phyloP scores from a whole-genome alignment of 2,329 filamentous ascomycete genomes.

The Hypoxylon sp. region DNA sequence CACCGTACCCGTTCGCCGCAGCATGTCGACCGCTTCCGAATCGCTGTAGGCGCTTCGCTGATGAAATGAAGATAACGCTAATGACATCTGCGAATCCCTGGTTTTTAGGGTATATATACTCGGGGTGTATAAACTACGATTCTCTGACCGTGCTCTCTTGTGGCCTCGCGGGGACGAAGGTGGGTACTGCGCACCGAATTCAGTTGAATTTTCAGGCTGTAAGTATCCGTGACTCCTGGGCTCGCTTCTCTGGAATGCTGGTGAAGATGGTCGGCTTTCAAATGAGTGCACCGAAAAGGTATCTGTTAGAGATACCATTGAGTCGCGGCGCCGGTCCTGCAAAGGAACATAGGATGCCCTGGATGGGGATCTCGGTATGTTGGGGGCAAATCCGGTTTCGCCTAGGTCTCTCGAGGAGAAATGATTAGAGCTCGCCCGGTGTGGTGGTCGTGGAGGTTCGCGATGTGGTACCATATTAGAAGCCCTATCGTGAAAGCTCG shows the following conservation, averaged over 20 bases:
- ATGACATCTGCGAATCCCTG: slow-evolving; percentile 62
- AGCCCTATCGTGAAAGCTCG: slow-evolving; percentile 44
- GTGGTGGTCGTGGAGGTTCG: slow-evolving; percentile 48
- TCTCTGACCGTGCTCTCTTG: slow-evolving; percentile 45
- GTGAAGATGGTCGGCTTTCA: slow-evolving; percentile 54
- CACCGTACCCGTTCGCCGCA: slow-evolving; percentile 61
- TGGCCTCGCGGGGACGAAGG: slow-evolving; percentile 39
- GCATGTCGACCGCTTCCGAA: slow-evolving; percentile 56
- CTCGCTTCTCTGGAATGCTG: slow-evolving; percentile 40
- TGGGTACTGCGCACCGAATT: slow-evolving; percentile 12
- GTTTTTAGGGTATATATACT: slow-evolving; percentile 69
- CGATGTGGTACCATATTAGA: slow-evolving; percentile 45
- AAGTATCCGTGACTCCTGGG: slow-evolving; percentile 14
- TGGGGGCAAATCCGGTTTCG: slow-evolving; percentile 36
- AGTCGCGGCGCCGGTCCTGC: slow-evolving; percentile 60
- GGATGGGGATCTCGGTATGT: slow-evolving; percentile 52
- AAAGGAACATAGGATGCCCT: slow-evolving; percentile 59
- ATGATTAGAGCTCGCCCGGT: slow-evolving; percentile 49
- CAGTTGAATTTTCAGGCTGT: slow-evolving; percentile 26
- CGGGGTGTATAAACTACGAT: slow-evolving; percentile 49
- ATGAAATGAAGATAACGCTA: slow-evolving; percentile 59
- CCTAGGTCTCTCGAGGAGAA: slow-evolving; percentile 52
- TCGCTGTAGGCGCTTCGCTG: slow-evolving; percentile 58
- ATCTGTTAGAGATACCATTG: slow-evolving; percentile 64
- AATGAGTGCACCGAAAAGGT: slow-evolving; percentile 60